These are phyloP conservation scores for Theileria annulata DNA, from an alignment of 169 alveolate genomes.

Conservation along the genomic window DNA sequence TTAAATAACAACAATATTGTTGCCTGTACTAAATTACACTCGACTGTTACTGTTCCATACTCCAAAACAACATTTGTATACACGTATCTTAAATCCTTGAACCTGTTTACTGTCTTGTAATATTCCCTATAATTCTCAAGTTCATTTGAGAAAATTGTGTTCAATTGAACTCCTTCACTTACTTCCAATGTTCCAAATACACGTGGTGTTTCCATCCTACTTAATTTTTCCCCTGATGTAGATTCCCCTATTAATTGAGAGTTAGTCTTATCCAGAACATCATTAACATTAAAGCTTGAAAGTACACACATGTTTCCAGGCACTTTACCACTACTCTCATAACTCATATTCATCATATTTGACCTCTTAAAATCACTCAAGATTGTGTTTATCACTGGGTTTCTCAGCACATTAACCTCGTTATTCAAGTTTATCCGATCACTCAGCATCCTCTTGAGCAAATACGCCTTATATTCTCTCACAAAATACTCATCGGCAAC, in stretches of 20 bases:
- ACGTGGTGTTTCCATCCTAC: too few relatives aligned
- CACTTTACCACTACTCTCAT: too few relatives aligned
- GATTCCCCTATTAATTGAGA: too few relatives aligned
- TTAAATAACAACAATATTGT: slow-evolving; percentile 35
- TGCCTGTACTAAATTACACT: slow-evolving; percentile 60
- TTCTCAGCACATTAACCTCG: background rate
- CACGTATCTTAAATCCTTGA: background rate
- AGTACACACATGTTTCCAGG: too few relatives aligned
- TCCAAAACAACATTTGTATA: background rate
- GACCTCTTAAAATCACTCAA: too few relatives aligned
- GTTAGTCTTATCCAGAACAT: too few relatives aligned
- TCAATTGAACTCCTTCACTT: background rate
- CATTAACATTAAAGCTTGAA: too few relatives aligned
- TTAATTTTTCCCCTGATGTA: too few relatives aligned
- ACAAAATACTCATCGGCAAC: background rate
- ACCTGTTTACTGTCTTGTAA: background rate
- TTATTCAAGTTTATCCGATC: background rate
- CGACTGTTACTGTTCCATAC: background rate
- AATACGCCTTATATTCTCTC: background rate
- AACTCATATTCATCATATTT: too few relatives aligned
- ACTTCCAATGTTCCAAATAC: background rate
- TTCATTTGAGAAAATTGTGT: background rate
- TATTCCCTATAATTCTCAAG: background rate
- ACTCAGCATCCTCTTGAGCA: background rate
- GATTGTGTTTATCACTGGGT: too few relatives aligned